These are phyloP conservation scores for Aechmea fasciata DNA, from an alignment of 176 grass and related monocot genomes.

Conservation along the genomic window DNA sequence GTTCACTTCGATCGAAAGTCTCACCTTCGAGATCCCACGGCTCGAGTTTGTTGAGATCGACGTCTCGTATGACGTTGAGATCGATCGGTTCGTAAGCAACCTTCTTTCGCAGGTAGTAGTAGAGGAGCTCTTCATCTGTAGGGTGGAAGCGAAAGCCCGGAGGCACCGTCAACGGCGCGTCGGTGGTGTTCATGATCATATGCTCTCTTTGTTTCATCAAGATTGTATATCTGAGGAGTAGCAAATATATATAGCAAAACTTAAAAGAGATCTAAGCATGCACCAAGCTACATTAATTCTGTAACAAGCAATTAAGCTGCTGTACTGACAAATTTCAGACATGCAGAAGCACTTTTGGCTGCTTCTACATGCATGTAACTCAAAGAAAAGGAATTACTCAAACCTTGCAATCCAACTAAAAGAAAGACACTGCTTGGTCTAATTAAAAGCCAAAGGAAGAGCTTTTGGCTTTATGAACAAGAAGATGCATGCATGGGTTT, in stretches of 20 bases:
- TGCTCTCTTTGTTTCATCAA: neutral
- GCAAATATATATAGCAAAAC: slow-evolving; percentile 2
- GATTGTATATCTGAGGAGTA: neutral
- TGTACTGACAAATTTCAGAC: too few species aligned
- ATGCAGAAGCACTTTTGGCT: too few species aligned
- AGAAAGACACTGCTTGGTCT: slow-evolving; percentile 6
- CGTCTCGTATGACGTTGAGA: slow-evolving; percentile 70
- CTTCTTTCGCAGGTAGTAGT: slow-evolving; percentile 82
- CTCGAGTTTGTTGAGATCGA: slow-evolving; percentile 85
- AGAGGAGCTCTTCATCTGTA: slow-evolving; percentile 77
- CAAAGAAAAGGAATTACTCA: neutral
- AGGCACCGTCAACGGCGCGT: slow-evolving; percentile 26
- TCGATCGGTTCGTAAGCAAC: slow-evolving; percentile 59
- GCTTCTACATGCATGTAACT: neutral
- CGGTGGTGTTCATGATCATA: neutral
- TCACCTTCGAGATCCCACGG: slow-evolving; percentile 42
- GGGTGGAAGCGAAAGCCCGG: slow-evolving; percentile 86
- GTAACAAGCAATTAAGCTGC: too few species aligned
- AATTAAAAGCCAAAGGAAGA: slow-evolving; percentile 14
- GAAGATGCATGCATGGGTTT: slow-evolving; percentile 4
- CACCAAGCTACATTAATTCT: too few species aligned
- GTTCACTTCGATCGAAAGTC: neutral
- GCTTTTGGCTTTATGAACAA: slow-evolving; percentile 6
- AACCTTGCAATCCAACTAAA: neutral
- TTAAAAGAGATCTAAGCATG: neutral